These are phyloP conservation scores for Capsella rubella DNA, from an alignment of 441 rosid genomes.

Conservation along the genomic window DNA sequence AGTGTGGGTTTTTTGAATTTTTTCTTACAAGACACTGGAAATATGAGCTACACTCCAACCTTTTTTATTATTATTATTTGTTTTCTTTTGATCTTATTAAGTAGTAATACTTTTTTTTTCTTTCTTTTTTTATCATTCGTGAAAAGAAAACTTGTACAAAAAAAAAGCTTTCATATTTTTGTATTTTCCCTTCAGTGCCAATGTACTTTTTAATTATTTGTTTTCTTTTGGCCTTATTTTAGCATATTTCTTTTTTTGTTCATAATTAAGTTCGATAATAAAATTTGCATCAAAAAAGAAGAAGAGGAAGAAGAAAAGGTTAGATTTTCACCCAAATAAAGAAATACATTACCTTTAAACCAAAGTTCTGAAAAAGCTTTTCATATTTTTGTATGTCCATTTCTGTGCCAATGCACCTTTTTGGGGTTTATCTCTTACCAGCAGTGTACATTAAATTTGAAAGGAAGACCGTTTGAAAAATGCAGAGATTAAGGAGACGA, in stretches of 20 bases:
- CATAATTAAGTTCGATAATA: no score
- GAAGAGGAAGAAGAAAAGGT: no score
- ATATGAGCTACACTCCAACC: not conserved
- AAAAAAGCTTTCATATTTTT: not conserved
- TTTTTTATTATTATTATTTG: not conserved
- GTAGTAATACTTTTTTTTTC: not conserved
- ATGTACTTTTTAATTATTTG: no score
- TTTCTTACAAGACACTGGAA: conserved; percentile 23
- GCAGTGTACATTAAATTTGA: not conserved
- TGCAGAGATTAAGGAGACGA: conserved; percentile 25
- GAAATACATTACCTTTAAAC: no score
- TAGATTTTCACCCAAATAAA: no score
- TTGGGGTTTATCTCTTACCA: not conserved
- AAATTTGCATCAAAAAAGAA: no score
- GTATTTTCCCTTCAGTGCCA: not conserved
- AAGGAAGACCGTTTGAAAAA: conserved; percentile 27
- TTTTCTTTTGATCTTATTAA: not conserved
- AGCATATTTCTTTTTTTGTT: no score
- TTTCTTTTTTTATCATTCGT: not conserved
- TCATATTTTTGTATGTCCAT: no score
- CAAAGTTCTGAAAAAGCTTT: no score
- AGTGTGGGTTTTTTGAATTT: conserved; percentile 40
- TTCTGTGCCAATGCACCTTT: not conserved
- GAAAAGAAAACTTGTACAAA: not conserved
- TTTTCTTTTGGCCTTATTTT: no score